Conservation (phyloP, 2,329 filamentous ascomycete genomes). For the Penicillium sp. region DNA sequence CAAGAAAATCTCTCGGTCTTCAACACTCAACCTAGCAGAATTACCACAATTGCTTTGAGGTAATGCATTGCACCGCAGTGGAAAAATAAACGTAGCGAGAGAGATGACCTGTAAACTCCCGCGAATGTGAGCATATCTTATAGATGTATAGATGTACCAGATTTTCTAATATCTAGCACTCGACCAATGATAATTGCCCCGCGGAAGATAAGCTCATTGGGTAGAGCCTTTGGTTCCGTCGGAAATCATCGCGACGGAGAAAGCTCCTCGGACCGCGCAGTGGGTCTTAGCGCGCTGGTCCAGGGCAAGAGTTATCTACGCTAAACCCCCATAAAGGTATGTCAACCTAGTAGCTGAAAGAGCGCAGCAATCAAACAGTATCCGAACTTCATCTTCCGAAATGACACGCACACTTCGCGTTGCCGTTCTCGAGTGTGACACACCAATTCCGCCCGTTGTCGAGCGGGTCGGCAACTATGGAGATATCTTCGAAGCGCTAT, state of each 20-base stretch:
- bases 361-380: not conserved
- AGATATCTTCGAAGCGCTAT: constrained; percentile 31
- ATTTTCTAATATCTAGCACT: too few species aligned
- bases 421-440: constrained; percentile 37
- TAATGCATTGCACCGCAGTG: too few species aligned
- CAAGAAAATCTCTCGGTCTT: too few species aligned
- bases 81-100: too few species aligned
- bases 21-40: too few species aligned
- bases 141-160: too few species aligned
- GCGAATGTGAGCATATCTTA: too few species aligned
- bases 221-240: not conserved
- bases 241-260: constrained; percentile 1
- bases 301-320: not conserved
- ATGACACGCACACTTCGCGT: constrained; percentile 25
- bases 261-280: constrained; percentile 22
- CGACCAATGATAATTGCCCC: not conserved
- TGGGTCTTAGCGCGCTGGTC: constrained; percentile 18
- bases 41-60: too few species aligned
- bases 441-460: constrained; percentile 30
- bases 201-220: not conserved
- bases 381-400: not conserved
- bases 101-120: too few species aligned
- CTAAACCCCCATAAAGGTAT: constrained; percentile 8
- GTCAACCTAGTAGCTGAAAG: too few species aligned
- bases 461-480: constrained; percentile 28